Evolutionary conservation across 2,329 filamentous ascomycete species (phyloP), one percentile per base, ranked within the genome.

Genomic region (Podosphaera aphanis): DNA sequence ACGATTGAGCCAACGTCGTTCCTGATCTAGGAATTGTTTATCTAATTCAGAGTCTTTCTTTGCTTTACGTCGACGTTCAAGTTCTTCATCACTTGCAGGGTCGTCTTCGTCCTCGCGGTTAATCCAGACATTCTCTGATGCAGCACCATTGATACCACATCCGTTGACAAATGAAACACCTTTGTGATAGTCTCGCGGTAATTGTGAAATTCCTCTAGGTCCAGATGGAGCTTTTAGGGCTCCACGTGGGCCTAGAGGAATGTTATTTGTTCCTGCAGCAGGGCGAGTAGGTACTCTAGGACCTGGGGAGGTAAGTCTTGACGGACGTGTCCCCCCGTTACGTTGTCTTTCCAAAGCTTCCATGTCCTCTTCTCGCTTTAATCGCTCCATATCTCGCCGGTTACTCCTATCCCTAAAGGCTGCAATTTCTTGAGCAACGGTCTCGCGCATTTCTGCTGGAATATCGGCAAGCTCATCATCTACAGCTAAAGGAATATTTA

Each of bases 391-490:
- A 58, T 98, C 90, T 35, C 88, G 73, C 49, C 81, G 76, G 49
- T 77, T 93, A 54, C 88, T 94, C 18, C 88, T 73, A 53, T 98
- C 90, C 52, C 90, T 73, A 66, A 98, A 98, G 0, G 86, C 83
- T 0, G 84, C 78, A 56, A 98, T 98, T 60, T 98, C 92, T 47
- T 79, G 79, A 0, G 90, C 83, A 15, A 98, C 90, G 0, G 84
- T 86, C 59, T 93, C 90, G 20, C 90, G 78, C 84, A 93, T 92
- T 59, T 95, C 90, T 0, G 83, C 79, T 0, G 90, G 90, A 42
- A 98, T 94, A 56, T 98, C 90, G 18, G 86, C 79, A 39, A 98
- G 68, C 57, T 98, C 90, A 57, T 98, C 92, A 51, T 98, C 90
- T 45, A 81, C 74, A 1, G 79, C 77, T 27, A 93, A 70, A 3